phyloP scores from a whole-genome alignment of 1,284 basidiomycete species.

The Cystobasidium pallidum region DNA sequence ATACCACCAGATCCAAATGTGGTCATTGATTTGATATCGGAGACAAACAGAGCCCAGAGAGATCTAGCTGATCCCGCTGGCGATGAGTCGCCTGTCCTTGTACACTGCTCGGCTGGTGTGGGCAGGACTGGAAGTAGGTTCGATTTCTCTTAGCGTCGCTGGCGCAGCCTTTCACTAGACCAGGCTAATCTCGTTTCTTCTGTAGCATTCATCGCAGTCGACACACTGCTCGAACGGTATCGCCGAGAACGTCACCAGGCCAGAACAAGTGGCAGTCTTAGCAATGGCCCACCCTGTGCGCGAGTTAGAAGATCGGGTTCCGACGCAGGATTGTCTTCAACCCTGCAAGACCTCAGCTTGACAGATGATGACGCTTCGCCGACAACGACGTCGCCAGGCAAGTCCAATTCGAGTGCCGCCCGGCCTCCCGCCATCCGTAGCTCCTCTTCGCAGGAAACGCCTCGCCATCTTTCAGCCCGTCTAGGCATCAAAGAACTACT shows the following conservation, averaged over 20 bases:
- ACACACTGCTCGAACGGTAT: slow-evolving; percentile 39
- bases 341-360: slow-evolving; percentile 14
- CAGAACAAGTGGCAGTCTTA: slow-evolving; percentile 5
- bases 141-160: no score
- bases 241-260: slow-evolving; percentile 19
- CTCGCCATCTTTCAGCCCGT: slow-evolving; percentile 2
- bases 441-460: slow-evolving; percentile 7
- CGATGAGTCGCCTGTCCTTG: slow-evolving; percentile 62
- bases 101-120: slow-evolving; percentile 87
- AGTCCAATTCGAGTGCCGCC: neutral
- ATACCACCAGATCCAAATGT: slow-evolving; percentile 79
- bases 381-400: neutral
- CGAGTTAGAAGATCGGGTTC: slow-evolving; percentile 9
- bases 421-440: slow-evolving; percentile 6
- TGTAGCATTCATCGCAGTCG: slow-evolving; percentile 43
- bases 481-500: slow-evolving; percentile 25
- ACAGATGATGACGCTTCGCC: neutral
- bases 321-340: neutral
- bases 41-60: slow-evolving; percentile 64
- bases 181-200: neutral
- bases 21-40: slow-evolving; percentile 69
- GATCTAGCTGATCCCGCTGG: slow-evolving; percentile 60
- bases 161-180: no score
- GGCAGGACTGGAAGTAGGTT: slow-evolving; percentile 71
- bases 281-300: slow-evolving; percentile 2